Conservation (phyloP, 257 asterid species). For the Euphrasia confusa region DNA sequence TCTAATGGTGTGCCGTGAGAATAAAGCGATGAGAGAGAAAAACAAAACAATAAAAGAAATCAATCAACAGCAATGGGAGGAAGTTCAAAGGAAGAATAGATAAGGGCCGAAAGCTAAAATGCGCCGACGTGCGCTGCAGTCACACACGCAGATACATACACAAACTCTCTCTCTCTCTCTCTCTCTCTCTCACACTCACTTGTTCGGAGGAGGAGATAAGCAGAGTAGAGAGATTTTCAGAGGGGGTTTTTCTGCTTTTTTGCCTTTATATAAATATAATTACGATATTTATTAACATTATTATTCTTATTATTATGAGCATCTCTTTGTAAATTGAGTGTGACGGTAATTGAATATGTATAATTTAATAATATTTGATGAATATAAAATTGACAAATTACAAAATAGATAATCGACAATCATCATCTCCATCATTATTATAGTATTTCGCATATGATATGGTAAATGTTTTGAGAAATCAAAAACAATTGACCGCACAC, state of each 20-base stretch:
- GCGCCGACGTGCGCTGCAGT: constrained; percentile 46
- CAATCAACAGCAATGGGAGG: constrained; percentile 15
- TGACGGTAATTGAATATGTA: no score
- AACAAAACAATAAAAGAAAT: constrained; percentile 19
- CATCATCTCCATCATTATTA: no score
- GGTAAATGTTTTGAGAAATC: no score
- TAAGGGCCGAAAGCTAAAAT: neutral
- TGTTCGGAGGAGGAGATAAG: constrained; percentile 29
- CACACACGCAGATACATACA: constrained; percentile 8
- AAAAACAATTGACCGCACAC: no score
- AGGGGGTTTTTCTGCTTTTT: constrained; percentile 16
- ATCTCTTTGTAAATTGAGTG: no score
- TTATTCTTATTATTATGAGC: no score
- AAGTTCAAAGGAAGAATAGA: neutral
- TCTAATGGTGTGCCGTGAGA: constrained; percentile 40
- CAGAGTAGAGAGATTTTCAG: constrained; percentile 20
- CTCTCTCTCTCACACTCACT: constrained; percentile 7
- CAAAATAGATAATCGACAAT: no score
- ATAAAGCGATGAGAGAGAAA: constrained; percentile 37
- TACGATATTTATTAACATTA: no score
- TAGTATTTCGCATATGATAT: no score
- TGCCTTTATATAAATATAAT: neutral
- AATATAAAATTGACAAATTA: no score
- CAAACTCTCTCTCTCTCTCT: constrained; percentile 17
- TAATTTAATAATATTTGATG: no score